Conservation (phyloP, 441 rosid genomes). For the Arabidopsis hybrid region DNA sequence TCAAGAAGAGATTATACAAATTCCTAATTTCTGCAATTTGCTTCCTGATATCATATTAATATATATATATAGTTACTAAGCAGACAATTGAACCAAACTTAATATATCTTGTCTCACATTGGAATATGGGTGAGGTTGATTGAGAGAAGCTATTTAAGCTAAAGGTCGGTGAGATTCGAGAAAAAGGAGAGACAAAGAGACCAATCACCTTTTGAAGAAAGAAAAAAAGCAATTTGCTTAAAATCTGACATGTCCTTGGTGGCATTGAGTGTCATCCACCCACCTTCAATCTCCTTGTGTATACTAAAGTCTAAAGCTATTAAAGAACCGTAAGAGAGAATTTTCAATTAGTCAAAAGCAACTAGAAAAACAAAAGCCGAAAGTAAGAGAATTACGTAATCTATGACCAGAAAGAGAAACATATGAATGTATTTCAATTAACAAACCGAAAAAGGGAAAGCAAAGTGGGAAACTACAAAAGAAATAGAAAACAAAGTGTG, state of each 20-base stretch:
- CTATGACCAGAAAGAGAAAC: conserved; percentile 30
- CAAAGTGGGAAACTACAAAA: conserved; percentile 25
- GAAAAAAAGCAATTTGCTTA: conserved; percentile 35
- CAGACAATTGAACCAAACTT: neutral
- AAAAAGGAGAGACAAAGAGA: conserved; percentile 41
- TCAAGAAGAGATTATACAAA: neutral
- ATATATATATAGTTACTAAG: neutral
- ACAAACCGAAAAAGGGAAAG: conserved; percentile 23
- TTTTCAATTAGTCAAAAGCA: conserved; percentile 45
- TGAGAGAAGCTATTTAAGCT: conserved; percentile 10
- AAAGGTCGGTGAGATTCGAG: conserved; percentile 45
- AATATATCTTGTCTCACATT: conserved; percentile 1
- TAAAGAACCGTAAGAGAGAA: conserved; percentile 34
- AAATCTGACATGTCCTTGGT: conserved; percentile 37
- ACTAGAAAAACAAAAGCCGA: conserved; percentile 39
- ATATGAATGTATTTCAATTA: conserved; percentile 27
- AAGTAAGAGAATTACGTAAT: conserved; percentile 37
- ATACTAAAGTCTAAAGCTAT: conserved; percentile 20
- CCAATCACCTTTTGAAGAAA: conserved; percentile 39
- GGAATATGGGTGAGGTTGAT: conserved; percentile 34
- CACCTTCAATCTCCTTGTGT: conserved; percentile 19
- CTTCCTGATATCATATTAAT: neutral
- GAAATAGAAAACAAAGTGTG: conserved; percentile 34
- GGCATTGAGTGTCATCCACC: conserved; percentile 39
- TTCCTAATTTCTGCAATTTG: neutral